Percentiles rank a stretch among this genome's conserved stretches.
Conservation (phyloP, 2,329 filamentous ascomycete genomes). For the Paracorniculantispora psalliotae region DNA sequence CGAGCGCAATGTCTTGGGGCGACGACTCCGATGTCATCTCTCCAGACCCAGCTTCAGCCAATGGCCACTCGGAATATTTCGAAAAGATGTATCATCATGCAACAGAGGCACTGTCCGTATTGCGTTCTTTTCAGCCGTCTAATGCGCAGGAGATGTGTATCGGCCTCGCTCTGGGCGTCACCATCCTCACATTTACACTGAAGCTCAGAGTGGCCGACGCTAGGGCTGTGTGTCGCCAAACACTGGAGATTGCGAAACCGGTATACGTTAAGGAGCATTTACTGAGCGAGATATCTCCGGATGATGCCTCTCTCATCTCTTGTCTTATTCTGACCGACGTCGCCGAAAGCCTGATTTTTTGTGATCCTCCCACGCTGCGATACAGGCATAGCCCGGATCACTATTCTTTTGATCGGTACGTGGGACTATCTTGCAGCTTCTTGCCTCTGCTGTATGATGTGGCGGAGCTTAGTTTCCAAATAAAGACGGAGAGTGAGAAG, state of each 20-base stretch:
- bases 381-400: slow-evolving; percentile 13
- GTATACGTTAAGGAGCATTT: slow-evolving; percentile 10
- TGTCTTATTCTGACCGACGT: slow-evolving; percentile 22
- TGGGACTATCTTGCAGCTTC: slow-evolving; percentile 21
- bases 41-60: not conserved
- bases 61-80: not conserved
- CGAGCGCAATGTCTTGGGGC: slow-evolving; percentile 16
- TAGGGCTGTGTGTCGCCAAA: slow-evolving; percentile 17
- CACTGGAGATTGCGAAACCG: slow-evolving; percentile 19
- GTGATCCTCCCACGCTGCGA: slow-evolving; percentile 20
- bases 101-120: slow-evolving; percentile 16
- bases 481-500: not conserved
- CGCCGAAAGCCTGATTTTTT: slow-evolving; percentile 21
- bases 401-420: slow-evolving; percentile 21
- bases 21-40: not conserved
- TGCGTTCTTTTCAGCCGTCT: slow-evolving; percentile 16
- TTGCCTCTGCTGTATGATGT: slow-evolving; percentile 24
- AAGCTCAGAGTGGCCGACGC: slow-evolving; percentile 15
- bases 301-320: slow-evolving; percentile 16
- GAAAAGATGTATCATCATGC: slow-evolving; percentile 16
- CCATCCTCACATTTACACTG: slow-evolving; percentile 19
- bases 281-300: not conserved
- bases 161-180: slow-evolving; percentile 19
- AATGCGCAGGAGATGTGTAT: slow-evolving; percentile 13
- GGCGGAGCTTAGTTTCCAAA: not conserved